These are phyloP conservation scores for Colletotrichum musae DNA, from an alignment of 2,329 filamentous ascomycete species.

Conservation along the genomic window DNA sequence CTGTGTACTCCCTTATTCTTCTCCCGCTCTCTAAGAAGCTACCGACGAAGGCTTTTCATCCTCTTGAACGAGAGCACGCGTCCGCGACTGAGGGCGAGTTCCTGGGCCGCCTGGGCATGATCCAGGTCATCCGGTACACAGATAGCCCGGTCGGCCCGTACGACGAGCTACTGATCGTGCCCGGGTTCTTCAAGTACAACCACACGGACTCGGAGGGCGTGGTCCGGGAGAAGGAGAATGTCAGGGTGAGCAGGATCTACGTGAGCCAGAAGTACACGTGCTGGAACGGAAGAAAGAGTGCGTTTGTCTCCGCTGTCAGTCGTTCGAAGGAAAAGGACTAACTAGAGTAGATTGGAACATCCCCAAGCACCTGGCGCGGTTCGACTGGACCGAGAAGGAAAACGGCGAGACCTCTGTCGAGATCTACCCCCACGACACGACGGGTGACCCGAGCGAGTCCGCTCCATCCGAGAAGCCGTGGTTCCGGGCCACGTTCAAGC, in stretches of 20 bases:
- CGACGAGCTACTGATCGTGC: slow-evolving; percentile 65
- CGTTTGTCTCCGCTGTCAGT: slow-evolving; percentile 43
- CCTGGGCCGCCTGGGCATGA: slow-evolving; percentile 60
- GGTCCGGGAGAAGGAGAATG: slow-evolving; percentile 49
- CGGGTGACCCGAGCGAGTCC: slow-evolving; percentile 50
- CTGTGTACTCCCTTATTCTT: slow-evolving; percentile 39
- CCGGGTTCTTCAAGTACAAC: slow-evolving; percentile 61
- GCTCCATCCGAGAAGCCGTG: slow-evolving; percentile 54
- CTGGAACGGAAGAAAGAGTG: slow-evolving; percentile 67
- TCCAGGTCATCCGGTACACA: slow-evolving; percentile 65
- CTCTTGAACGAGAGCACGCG: slow-evolving; percentile 18
- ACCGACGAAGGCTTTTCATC: slow-evolving; percentile 35
- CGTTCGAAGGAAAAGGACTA: background rate
- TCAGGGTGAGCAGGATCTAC: slow-evolving; percentile 65
- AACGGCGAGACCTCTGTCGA: slow-evolving; percentile 56
- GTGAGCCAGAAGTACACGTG: slow-evolving; percentile 66
- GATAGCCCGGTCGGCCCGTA: slow-evolving; percentile 67
- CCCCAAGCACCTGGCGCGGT: slow-evolving; percentile 67
- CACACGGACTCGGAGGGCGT: slow-evolving; percentile 45
- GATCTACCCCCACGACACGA: slow-evolving; percentile 60
- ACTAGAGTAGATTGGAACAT: slow-evolving; percentile 64
- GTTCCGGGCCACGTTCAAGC: slow-evolving; percentile 61
- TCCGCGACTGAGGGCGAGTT: slow-evolving; percentile 49
- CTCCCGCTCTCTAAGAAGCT: slow-evolving; percentile 23
- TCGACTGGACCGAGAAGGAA: slow-evolving; percentile 59